Base-by-base conservation (phyloP, 257 asterid species). In the Solanum chiquidenum region DNA sequence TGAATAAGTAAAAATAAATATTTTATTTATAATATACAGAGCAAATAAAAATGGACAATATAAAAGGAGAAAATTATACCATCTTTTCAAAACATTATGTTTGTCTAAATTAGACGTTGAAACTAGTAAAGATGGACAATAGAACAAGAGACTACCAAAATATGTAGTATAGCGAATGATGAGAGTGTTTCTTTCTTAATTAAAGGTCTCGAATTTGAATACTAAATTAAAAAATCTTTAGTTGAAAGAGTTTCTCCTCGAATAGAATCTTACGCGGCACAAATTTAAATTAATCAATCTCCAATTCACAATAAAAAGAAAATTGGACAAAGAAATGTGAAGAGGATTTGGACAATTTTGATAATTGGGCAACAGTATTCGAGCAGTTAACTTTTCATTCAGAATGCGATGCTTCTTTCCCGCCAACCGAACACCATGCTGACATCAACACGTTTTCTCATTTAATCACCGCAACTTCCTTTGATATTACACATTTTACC, bases 181-280 rank as follows among this genome's bases (percentile, higher is more conserved):
- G n/a, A 52, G 9, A 2, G 0, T 52, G 23, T 1, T 6, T 52
- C 3, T 16, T 9, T 9, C 62, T 52, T 52, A 52, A 52, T 52
- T 52, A 52, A 16, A 49, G 0, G 1, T 52, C 9, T 52, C 0
- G 0, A 52, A 52, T 52, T 52, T 52, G 1, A 52, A 2, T 55
- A 18, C 10, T 18, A 18, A 0, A 18, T 55, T 18, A 6, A 55
- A 18, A 55, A 18, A 0, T 18, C 10, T 18, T 6, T 6, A 0
- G 1, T 2, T 2, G 2, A 55, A 55, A 6, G 1, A 2, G 7
- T 18, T 5, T 55, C 5, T 18, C 62, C 23, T 55, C 1, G 2
- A 18, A 55, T 18, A 7, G 0, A 16, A 0, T 0, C 3, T 55
- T 55, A 55, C 1, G 0, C 0, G 1, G 3, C 0, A 55, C 1